Evolutionary conservation across 2,329 filamentous ascomycete species (phyloP), one percentile per base, ranked within the genome.

Genomic region (Venturia nashicola): DNA sequence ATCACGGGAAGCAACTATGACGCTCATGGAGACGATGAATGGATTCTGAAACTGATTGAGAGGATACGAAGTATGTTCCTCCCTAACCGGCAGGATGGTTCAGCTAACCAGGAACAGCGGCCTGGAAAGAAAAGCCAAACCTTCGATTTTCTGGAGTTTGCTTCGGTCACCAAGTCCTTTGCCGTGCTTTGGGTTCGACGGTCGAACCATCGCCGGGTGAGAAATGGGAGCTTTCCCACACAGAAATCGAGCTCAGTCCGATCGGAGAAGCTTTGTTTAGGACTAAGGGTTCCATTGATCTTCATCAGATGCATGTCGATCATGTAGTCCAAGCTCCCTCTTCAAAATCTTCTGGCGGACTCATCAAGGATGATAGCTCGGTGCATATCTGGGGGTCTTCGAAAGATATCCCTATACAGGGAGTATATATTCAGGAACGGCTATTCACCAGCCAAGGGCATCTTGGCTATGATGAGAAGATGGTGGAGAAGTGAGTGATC

Each of bases 111-210:
- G 78, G 79, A 80, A 40, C n/a, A 48, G 44, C 44, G 44, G 68
- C 84, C 4, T 85, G 81, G 82, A 70, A 71, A 7, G 70, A 74
- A 5, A 75, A 80, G 1, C 80, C 81, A 1, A 77, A 81, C 23
- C 80, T 84, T 59, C 78, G 78, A 42, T 78, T 79, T 67, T 72
- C 75, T 11, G 78, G 78, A 20, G 76, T 80, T 44, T 80, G 78
- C 65, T 80, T 80, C 65, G 78, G 78, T 18, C 78, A 80, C 61
- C 78, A 80, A 67, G 71, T 80, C 20, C 73, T 80, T 14, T 76
- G 73, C 36, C 76, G 78, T 23, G 71, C 74, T 2, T 73, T 80
- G 1, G 78, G 78, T 7, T 72, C 75, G 5, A 69, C 67, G 16
- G 73, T 80, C 18, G 69, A 73, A 36, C 70, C 73, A 2, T 70